Percentiles rank a stretch among this genome's conserved stretches.
phyloP scores from a whole-genome alignment of 257 asterid genomes.

The Plectranthus barbatus region DNA sequence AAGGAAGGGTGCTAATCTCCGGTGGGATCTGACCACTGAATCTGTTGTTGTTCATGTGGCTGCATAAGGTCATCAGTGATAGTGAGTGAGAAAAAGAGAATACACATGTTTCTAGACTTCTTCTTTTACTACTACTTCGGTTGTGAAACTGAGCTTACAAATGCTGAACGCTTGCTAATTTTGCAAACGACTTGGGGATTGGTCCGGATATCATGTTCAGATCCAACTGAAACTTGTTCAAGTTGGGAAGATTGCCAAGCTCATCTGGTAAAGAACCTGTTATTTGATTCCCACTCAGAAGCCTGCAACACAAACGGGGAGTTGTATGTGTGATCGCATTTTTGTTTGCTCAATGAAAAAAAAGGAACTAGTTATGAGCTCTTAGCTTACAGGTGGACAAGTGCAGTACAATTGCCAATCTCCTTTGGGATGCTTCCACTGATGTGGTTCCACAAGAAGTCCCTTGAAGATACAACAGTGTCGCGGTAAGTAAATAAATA shows the following conservation, averaged over 20 bases:
- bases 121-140: background rate
- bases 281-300: slow-evolving; percentile 37
- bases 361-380: background rate
- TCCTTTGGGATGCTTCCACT: slow-evolving; percentile 46
- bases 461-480: slow-evolving; percentile 15
- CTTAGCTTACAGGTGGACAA: slow-evolving; percentile 28
- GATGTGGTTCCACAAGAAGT: slow-evolving; percentile 39
- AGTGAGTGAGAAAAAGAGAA: background rate
- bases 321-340: no score
- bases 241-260: slow-evolving; percentile 37
- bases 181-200: slow-evolving; percentile 41
- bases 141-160: slow-evolving; percentile 25
- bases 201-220: slow-evolving; percentile 36
- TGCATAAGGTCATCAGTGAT: slow-evolving; percentile 12
- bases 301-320: slow-evolving; percentile 21
- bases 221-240: slow-evolving; percentile 39
- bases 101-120: background rate
- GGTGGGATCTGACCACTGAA: slow-evolving; percentile 47
- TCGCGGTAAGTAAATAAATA: no score
- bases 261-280: slow-evolving; percentile 42
- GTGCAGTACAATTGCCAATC: slow-evolving; percentile 35
- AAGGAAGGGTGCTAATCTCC: slow-evolving; percentile 28
- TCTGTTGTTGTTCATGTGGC: slow-evolving; percentile 49
- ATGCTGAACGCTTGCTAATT: slow-evolving; percentile 30
- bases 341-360: no score